Evolutionary conservation across 1,284 basidiomycete genomes (phyloP), one percentile per base, ranked within the genome.

Genomic region (Binderoboletus segoi): DNA sequence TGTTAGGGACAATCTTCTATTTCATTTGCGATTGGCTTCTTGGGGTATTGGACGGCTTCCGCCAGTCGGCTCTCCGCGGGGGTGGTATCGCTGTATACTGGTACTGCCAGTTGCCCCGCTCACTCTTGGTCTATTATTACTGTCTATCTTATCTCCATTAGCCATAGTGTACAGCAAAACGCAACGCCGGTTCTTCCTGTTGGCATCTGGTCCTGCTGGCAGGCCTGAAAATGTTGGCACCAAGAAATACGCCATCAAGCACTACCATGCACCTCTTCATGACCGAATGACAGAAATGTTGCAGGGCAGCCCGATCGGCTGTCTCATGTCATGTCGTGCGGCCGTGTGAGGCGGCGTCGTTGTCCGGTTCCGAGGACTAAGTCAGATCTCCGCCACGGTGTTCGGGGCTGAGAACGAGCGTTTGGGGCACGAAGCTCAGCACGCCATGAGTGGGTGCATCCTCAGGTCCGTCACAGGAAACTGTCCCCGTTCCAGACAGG

Each of bases 61-160:
- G 33, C 16, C 13, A 24, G 53, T 56, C 67, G 64, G 67, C 53
- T 52, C 47, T 70, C 65, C 69, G 66, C 64, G 69, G 69, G n/a
- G 53, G 44, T 42, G 35, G 51, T 54, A 35, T 23, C 51, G 21
- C 30, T 53, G 55, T 38, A 46, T 49, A 42, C 10, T 35, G n/a
- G 23, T 21, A 37, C 28, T 23, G 28, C 47, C 33, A 32, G 23
- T 47, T 48, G 47, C 45, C 46, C 47, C 33, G 33, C 32, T 30
- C 41, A 41, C 54, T 59, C 26, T 21, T 60, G 43, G 41, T 53
- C 21, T 48, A 44, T 54, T 23, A 42, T 46, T 26, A 38, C 40
- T 23, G 41, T 42, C 46, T 42, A 52, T 52, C 45, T 49, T 52
- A 63, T 65, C 49, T 37, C 51, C 51, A 45, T 48, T 35, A n/a